These are phyloP conservation scores for Fusarium transvaalense DNA, from an alignment of 2,329 filamentous ascomycete genomes.

Conservation along the genomic window DNA sequence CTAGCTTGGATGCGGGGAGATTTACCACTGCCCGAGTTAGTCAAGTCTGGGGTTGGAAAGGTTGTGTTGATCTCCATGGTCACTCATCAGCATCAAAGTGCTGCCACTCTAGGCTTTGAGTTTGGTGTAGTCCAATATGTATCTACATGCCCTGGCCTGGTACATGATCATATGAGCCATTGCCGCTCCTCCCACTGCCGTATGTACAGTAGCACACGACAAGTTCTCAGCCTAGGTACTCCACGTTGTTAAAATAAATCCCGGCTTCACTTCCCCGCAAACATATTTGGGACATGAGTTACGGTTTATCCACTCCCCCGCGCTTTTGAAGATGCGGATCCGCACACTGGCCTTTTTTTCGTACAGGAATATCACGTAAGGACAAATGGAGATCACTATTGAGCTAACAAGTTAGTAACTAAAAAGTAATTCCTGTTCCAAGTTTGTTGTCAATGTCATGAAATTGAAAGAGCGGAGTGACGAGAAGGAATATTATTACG, in stretches of 20 bases:
- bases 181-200: not conserved
- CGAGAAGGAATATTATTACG: not conserved
- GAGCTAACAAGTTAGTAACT: slow-evolving; percentile 1
- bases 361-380: slow-evolving; percentile 22
- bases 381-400: slow-evolving; percentile 11
- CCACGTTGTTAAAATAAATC: slow-evolving; percentile 5
- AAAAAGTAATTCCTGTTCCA: not conserved
- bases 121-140: not conserved
- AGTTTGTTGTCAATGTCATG: not conserved
- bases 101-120: not conserved
- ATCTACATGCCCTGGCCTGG: not conserved
- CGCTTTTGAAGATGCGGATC: slow-evolving; percentile 30
- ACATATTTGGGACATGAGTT: slow-evolving; percentile 21
- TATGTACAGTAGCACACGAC: not conserved
- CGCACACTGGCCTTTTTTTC: slow-evolving; percentile 21
- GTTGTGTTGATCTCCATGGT: slow-evolving; percentile 10
- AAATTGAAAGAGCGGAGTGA: not conserved
- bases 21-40: slow-evolving; percentile 22
- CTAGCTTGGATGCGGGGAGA: slow-evolving; percentile 30
- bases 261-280: slow-evolving; percentile 26
- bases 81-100: not conserved
- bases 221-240: not conserved
- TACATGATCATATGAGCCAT: not conserved
- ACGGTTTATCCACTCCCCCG: slow-evolving; percentile 29
- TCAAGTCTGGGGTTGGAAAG: slow-evolving; percentile 26